Conservation (phyloP, 352 stramenopile species). For the Globisporangium radiosum region DNA sequence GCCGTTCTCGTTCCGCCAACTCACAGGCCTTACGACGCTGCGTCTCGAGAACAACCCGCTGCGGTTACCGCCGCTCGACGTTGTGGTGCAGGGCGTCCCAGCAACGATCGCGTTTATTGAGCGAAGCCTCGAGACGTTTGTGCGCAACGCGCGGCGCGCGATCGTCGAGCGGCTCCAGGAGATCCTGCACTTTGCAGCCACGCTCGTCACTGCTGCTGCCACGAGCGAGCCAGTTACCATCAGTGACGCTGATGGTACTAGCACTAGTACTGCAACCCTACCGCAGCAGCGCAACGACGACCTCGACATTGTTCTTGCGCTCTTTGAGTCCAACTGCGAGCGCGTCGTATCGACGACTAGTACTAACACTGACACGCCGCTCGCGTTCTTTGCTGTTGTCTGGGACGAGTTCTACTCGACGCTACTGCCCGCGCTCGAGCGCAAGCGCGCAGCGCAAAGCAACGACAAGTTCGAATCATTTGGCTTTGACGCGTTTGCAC, state of each 20-base stretch:
- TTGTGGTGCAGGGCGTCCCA: constrained; percentile 35
- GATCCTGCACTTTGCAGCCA: constrained; percentile 30
- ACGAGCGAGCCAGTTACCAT: not conserved
- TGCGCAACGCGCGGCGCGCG: constrained; percentile 33
- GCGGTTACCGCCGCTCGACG: constrained; percentile 35
- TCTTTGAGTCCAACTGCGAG: constrained; percentile 44
- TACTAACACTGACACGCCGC: constrained; percentile 16
- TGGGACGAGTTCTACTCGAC: constrained; percentile 46
- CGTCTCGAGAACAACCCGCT: constrained; percentile 64
- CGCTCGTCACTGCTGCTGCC: constrained; percentile 6
- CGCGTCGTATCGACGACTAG: constrained; percentile 19
- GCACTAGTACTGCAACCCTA: too few relatives aligned
- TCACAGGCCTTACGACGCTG: constrained; percentile 24
- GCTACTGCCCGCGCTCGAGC: constrained; percentile 35
- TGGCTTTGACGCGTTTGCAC: constrained; percentile 19
- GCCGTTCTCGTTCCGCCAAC: constrained; percentile 52
- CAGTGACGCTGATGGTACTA: not conserved
- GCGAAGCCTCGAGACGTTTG: constrained; percentile 37
- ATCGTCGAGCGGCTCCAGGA: constrained; percentile 41
- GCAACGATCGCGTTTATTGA: constrained; percentile 53
- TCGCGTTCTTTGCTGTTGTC: constrained; percentile 50
- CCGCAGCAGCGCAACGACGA: constrained; percentile 8
- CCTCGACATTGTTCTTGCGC: constrained; percentile 22
- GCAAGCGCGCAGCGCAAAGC: constrained; percentile 9
- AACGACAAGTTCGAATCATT: constrained; percentile 10